Percentiles rank a stretch among this genome's conserved stretches.
phyloP scores from a whole-genome alignment of 2,329 filamentous ascomycete species.

The Xylaria sp. region DNA sequence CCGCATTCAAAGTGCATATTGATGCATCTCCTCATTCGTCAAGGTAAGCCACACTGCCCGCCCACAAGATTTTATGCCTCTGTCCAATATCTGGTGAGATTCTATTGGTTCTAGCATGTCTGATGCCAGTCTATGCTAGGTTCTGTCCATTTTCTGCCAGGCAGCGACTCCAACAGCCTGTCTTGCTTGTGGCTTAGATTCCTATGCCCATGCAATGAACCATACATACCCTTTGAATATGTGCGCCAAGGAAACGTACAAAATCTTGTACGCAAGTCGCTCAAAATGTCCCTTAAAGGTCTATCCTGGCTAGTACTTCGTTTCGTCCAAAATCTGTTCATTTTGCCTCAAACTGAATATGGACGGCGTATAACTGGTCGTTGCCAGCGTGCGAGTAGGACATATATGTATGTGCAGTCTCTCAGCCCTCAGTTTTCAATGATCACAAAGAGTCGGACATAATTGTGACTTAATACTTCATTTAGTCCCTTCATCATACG shows the following conservation, averaged over 20 bases:
- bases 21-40: conserved; percentile 9
- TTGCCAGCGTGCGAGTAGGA: neutral
- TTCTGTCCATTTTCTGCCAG: conserved; percentile 11
- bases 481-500: neutral
- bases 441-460: neutral
- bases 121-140: neutral
- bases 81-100: conserved; percentile 9
- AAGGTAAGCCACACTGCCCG: neutral
- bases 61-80: neutral
- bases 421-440: neutral
- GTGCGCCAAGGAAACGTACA: neutral
- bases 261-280: neutral
- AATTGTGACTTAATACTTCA: neutral
- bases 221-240: no score
- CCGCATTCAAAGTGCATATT: conserved; percentile 10
- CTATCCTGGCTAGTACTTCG: neutral
- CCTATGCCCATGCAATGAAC: neutral
- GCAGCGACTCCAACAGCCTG: neutral
- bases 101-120: neutral
- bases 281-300: neutral
- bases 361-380: neutral
- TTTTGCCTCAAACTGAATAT: neutral
- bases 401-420: conserved; percentile 6
- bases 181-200: neutral
- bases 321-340: conserved; percentile 4